phyloP scores from a whole-genome alignment of 768 basidiomycete genomes.

The Tricholomella constricta region DNA sequence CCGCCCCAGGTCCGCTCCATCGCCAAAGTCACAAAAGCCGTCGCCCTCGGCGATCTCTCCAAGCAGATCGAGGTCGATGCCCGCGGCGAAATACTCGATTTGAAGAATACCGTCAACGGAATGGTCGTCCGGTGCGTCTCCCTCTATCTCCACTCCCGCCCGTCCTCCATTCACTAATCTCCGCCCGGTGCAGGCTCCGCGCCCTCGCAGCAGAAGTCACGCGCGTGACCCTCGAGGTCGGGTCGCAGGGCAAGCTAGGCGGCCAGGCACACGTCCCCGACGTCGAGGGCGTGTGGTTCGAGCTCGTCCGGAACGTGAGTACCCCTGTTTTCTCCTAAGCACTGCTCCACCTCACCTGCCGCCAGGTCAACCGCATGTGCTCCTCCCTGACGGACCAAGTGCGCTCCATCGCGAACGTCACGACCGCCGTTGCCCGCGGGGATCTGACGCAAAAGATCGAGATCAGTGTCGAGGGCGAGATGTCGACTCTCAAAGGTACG shows the following conservation, averaged over 20 bases:
- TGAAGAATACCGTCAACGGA: constrained; percentile 67
- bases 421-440: too few relatives aligned
- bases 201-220: constrained; percentile 82
- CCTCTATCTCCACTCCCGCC: too few relatives aligned
- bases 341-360: too few relatives aligned
- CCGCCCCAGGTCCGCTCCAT: constrained; percentile 84
- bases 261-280: constrained; percentile 88
- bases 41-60: constrained; percentile 85
- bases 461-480: too few relatives aligned
- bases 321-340: too few relatives aligned
- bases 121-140: constrained; percentile 50
- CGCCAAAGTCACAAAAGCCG: constrained; percentile 91
- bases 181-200: too few relatives aligned
- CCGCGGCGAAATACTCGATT: constrained; percentile 85
- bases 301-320: constrained; percentile 73
- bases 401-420: too few relatives aligned
- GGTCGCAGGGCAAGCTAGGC: constrained; percentile 86
- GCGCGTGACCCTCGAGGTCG: constrained; percentile 82
- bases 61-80: constrained; percentile 93
- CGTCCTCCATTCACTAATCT: too few relatives aligned
- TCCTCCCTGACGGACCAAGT: constrained; percentile 73
- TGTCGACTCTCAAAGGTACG: constrained; percentile 71
- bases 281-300: constrained; percentile 86
- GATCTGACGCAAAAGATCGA: too few relatives aligned
- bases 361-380: constrained; percentile 85